Evolutionary conservation across 495 filamentous ascomycete species (phyloP).

Genomic region (Coniosporium apollinis): DNA sequence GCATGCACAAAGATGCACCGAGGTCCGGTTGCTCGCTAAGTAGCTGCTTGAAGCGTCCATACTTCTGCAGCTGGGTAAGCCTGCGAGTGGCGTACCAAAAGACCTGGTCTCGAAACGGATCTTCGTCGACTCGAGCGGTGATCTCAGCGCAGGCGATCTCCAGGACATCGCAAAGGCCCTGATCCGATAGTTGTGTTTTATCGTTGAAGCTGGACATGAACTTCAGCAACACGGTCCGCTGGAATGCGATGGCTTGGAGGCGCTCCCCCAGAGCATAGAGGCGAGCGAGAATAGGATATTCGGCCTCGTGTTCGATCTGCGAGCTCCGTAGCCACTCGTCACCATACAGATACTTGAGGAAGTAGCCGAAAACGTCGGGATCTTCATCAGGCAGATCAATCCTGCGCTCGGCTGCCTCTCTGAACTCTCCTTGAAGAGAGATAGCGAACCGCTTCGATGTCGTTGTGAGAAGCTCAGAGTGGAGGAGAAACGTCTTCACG

Average conservation of each 20-base stretch:
- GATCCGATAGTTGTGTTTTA: too few relatives aligned
- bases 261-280: constrained; percentile 6
- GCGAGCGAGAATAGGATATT: constrained; percentile 3
- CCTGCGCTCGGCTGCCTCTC: constrained; percentile 1
- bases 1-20: too few relatives aligned
- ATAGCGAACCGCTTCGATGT: constrained; percentile 4
- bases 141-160: too few relatives aligned
- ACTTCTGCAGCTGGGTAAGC: too few relatives aligned
- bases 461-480: constrained; percentile 3
- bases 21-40: too few relatives aligned
- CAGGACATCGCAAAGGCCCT: too few relatives aligned
- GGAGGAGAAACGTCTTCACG: constrained; percentile 5
- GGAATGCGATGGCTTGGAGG: constrained; percentile 3
- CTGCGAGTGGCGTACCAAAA: too few relatives aligned
- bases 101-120: too few relatives aligned
- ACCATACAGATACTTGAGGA: constrained; percentile 7
- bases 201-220: too few relatives aligned
- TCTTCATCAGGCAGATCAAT: constrained; percentile 6
- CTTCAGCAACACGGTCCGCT: too few relatives aligned
- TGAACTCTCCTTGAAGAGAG: constrained; percentile 1
- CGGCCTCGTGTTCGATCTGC: constrained; percentile 2
- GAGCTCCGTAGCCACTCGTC: constrained; percentile 1
- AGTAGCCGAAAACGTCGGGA: constrained; percentile 6
- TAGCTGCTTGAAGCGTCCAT: too few relatives aligned
- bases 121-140: too few relatives aligned